These are phyloP conservation scores for Phytophthora pisi DNA, from an alignment of 352 stramenopile genomes.

Conservation along the genomic window DNA sequence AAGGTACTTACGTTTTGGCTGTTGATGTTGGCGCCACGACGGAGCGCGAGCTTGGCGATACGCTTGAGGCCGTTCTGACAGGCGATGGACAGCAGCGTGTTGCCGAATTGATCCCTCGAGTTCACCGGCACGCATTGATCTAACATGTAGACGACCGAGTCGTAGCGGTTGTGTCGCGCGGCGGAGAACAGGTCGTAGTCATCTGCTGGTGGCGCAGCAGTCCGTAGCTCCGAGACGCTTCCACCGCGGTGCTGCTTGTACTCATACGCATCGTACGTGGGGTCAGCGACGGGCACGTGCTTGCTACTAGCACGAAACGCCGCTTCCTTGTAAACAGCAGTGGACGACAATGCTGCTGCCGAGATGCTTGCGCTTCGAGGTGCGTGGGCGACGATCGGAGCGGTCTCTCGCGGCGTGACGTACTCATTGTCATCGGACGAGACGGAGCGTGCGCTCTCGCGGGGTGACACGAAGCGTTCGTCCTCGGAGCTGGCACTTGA, in stretches of 20 bases:
- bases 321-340: constrained; percentile 28
- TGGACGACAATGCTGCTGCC: constrained; percentile 1
- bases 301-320: constrained; percentile 32
- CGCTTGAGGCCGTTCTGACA: constrained; percentile 93
- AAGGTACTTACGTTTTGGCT: constrained; percentile 66
- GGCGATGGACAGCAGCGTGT: constrained; percentile 87
- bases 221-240: constrained; percentile 18
- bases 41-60: constrained; percentile 86
- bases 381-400: constrained; percentile 1
- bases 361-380: constrained; percentile 8
- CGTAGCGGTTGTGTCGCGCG: constrained; percentile 80
- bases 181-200: constrained; percentile 90
- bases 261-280: constrained; percentile 30
- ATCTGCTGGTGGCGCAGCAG: constrained; percentile 25
- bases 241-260: constrained; percentile 37
- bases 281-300: constrained; percentile 13
- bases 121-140: constrained; percentile 86
- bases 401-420: constrained; percentile 54
- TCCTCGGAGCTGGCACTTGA: constrained; percentile 61
- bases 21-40: constrained; percentile 89
- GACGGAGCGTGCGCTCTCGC: constrained; percentile 60
- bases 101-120: constrained; percentile 76
- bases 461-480: constrained; percentile 64
- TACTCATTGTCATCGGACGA: constrained; percentile 75
- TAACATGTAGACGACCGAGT: constrained; percentile 87